Evolutionary conservation across 768 basidiomycete genomes (phyloP), one percentile per base, ranked within the genome.

Genomic region (Pulveroboletus frians): DNA sequence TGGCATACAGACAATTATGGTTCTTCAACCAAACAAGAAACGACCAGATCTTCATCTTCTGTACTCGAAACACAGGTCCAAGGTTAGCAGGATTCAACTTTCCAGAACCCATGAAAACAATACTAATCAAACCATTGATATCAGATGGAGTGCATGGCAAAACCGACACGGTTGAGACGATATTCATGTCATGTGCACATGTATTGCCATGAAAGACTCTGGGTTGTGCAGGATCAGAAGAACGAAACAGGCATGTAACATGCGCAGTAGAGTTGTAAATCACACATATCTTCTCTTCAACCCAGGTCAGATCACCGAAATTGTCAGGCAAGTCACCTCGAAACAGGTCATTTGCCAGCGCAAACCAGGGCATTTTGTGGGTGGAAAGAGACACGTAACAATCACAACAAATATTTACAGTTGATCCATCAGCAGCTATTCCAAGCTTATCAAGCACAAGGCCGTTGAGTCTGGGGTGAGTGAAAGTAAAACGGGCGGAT

Each of bases 121-220:
- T 51, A 21, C 44, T 51, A 2, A 71, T 20, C 17, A 56, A 42
- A 13, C 53, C 62, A 41, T 49, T 60, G 0, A 70, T 37, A 57
- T 70, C 58, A 4, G 50, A 32, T 13, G 62, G 63, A 0, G 62
- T 63, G 0, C 58, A 38, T 17, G 67, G 68, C 2, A 70, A 44
- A 0, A 60, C 51, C 26, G 34, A 17, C 0, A 60, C 66, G 13
- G 66, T 68, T 1, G 66, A 66, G 3, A 65, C 20, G 3, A 69
- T 29, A 51, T 71, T 70, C 55, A 61, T 62, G 7, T 69, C 57
- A 56, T 69, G 65, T 7, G 68, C 59, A 55, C 68, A 70, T 2
- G 63, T 69, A 41, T 70, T 70, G 1, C 69, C 68, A 57, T 67
- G 59, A 35, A 69, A 59, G 0, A 68, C 53, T 10, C 21, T 49